Base-by-base conservation (phyloP, 345 rosid species). In the Microthlaspi erraticum region DNA sequence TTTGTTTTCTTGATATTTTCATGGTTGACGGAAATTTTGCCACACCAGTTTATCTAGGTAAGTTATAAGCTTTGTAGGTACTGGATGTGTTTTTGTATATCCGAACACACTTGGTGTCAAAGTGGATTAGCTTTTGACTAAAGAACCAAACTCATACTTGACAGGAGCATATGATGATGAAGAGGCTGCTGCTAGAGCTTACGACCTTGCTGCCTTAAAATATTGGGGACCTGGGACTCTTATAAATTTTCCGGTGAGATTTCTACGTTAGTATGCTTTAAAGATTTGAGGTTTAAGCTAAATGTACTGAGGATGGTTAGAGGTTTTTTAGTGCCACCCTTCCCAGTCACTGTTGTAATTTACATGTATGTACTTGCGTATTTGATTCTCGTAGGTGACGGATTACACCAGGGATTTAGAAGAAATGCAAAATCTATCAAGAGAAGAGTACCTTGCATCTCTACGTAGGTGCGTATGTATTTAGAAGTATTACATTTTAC, bases 181-280 rank as follows among this genome's bases (percentile, higher is more conserved):
- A 77, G 99, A 94, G 83, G 99, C 97, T 80, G 99, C 99, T 10
- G 96, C 99, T 61, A 83, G 99, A 84, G 99, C 99, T 38, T 94
- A 94, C 55, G 97, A 94, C 82, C 97, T 94, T 70, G 96, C 99
- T 74, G 99, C 97, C 72, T 82, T 94, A 41, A 94, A 91, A 79
- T 91, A 94, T 69, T 94, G 97, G 99, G 99, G 99, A 29, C 97
- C 97, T 49, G 99, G 96, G 65, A 93, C 98, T 16, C 96, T 94
- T 54, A 94, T 94, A 18, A 94, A 94, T 77, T 94, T 94, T 78
- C 99, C 97, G 34, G 99, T 94, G 57, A 72, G 76, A 38, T 29
- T 54, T 19, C 51, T 62, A 46, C 5, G 39, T 19, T 76, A 64
- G 41, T 68, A 29, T 64, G 60, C 46, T 64, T 64, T 55, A 8